Base-by-base conservation (phyloP, 2,329 filamentous ascomycete species). In the Aspergillus pseudoglaucus region DNA sequence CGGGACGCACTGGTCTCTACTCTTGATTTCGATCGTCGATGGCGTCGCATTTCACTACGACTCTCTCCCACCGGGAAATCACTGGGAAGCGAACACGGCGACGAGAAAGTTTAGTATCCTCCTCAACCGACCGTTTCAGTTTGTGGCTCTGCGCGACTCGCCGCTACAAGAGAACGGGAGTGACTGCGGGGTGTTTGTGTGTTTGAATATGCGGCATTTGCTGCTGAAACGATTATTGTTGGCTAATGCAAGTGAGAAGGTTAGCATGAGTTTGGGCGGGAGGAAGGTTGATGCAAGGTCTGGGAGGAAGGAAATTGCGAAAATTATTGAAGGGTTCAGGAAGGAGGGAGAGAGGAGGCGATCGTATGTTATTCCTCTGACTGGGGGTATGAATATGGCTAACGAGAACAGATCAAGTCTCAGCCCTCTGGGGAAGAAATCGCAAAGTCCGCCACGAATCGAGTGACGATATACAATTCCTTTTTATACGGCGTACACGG, bases 21-120 rank as follows among this genome's bases (percentile, higher is more conserved):
- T 98, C 1, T 80, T 98, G 2, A 90, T 98, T 27, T 90, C 85
- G 10, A 80, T 90, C 37, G 83, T 95, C 44, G 93, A 98, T 64
- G 84, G 88, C 7, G 83, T 95, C 2, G 88, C 91, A 0, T 98
- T 98, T 68, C 93, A 98, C 74, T 98, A 98, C 72, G 93, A 98
- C 71, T 91, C 86, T 1, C 76, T 97, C 22, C 80, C 81, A 2
- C 83, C 84, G 2, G 79, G 82, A 35, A 97, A 98, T 68, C 80
- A 81, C 51, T 72, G 77, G 38, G 87, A 94, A 55, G 93, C 88
- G 0, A 77, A 79, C 44, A 72, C 79, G 1, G 85, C 86, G 6
- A 82, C 85, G 0, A 71, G 79, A 42, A 87, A 89, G 59, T 75
- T 98, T 39, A 76, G 80, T 22, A 72, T 75, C 27, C 72, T 97